These are phyloP conservation scores for Boletus coccyginus DNA, from an alignment of 768 basidiomycete species.

Conservation along the genomic window DNA sequence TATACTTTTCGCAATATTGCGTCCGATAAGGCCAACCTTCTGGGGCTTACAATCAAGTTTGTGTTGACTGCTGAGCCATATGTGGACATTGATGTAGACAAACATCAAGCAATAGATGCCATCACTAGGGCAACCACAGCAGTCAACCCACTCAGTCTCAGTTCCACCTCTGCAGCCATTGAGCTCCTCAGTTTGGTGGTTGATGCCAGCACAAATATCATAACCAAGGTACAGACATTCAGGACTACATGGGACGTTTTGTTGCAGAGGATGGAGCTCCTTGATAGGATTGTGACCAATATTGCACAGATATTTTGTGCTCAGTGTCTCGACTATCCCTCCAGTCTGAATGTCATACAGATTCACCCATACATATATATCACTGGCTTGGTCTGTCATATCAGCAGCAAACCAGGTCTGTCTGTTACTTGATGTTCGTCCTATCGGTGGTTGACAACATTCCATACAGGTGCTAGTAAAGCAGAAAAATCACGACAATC, in stretches of 20 bases:
- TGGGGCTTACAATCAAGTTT: neutral
- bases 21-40: neutral
- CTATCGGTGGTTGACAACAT: too few species aligned
- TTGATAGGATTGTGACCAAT: neutral
- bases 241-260: neutral
- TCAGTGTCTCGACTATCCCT: neutral
- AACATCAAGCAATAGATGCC: neutral
- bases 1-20: neutral
- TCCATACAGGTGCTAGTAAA: too few species aligned
- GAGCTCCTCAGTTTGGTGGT: neutral
- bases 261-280: neutral
- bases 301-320: neutral
- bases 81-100: neutral
- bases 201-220: neutral
- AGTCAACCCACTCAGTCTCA: neutral
- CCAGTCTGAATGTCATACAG: neutral
- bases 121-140: neutral
- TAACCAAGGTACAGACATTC: neutral
- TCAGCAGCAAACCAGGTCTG: too few species aligned
- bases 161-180: neutral
- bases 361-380: constrained; percentile 7
- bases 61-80: neutral
- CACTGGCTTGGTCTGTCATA: neutral
- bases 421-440: too few species aligned
- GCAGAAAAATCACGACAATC: neutral